Evolutionary conservation across 2,329 filamentous ascomycete genomes (phyloP).

Genomic region (Clarireedia monteithiana): DNA sequence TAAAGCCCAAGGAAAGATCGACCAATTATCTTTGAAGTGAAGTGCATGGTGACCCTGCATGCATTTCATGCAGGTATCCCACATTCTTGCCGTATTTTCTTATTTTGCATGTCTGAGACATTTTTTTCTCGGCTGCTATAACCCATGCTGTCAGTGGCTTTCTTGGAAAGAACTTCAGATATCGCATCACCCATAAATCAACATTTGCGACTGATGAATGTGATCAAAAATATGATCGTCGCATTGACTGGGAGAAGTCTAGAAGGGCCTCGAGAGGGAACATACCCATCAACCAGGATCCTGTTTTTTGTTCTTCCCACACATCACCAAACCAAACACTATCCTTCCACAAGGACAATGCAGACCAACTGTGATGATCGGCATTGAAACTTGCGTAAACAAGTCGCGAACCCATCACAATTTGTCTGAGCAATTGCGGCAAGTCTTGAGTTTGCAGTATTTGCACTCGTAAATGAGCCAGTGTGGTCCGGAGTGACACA

Average conservation of each 20-base stretch:
- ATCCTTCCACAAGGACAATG: neutral
- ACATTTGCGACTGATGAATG: neutral
- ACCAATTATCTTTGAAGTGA: constrained; percentile 1
- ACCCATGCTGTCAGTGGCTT: constrained; percentile 7
- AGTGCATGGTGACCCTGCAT: constrained; percentile 7
- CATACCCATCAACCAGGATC: neutral
- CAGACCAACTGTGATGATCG: neutral
- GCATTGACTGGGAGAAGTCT: neutral
- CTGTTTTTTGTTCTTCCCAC: neutral
- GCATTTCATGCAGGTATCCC: constrained; percentile 3
- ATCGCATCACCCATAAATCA: neutral
- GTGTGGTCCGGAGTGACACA: constrained; percentile 57
- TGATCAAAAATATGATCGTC: neutral
- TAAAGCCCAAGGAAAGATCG: neutral
- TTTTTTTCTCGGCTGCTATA: constrained; percentile 2
- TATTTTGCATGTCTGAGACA: neutral
- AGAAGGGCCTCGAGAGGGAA: neutral
- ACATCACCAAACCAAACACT: neutral
- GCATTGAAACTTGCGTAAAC: neutral
- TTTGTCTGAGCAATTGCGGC: constrained; percentile 42
- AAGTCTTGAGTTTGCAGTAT: constrained; percentile 61
- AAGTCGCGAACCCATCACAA: constrained; percentile 11
- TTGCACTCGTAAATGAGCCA: constrained; percentile 64
- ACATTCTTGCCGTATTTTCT: neutral
- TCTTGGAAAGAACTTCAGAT: constrained; percentile 1